These are phyloP conservation scores for Fagus crenata DNA, from an alignment of 306 rosid genomes.

Conservation along the genomic window DNA sequence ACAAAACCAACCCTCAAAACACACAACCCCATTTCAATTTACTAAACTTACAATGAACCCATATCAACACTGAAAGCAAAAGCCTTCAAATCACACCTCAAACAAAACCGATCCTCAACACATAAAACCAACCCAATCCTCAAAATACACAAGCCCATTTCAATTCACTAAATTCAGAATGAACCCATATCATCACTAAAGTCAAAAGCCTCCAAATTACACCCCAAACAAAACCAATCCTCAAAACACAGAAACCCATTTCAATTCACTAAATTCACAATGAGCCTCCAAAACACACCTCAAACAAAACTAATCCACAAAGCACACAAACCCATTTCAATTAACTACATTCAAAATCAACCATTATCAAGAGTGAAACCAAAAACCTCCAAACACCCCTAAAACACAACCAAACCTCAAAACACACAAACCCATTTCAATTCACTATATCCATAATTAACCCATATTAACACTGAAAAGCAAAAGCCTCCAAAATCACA, in stretches of 20 bases:
- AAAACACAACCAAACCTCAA: slow-evolving; percentile 16
- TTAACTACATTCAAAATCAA: slow-evolving; percentile 9
- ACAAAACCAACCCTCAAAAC: not conserved
- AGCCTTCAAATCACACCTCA: too few species aligned
- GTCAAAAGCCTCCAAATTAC: too few species aligned
- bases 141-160: too few species aligned
- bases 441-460: not conserved
- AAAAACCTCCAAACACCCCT: not conserved
- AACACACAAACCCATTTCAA: slow-evolving; percentile 1
- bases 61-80: too few species aligned
- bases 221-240: not conserved
- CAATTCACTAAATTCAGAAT: too few species aligned
- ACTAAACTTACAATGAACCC: too few species aligned
- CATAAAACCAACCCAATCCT: too few species aligned
- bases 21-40: not conserved
- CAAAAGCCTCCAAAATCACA: not conserved
- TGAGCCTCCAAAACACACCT: too few species aligned
- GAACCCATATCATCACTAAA: too few species aligned
- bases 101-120: too few species aligned
- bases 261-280: too few species aligned
- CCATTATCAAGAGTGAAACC: slow-evolving; percentile 1
- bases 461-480: not conserved
- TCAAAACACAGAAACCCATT: not conserved
- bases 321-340: not conserved
- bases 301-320: too few species aligned